Evolutionary conservation across 2,329 filamentous ascomycete species (phyloP).

Genomic region (Xylaria sp.): DNA sequence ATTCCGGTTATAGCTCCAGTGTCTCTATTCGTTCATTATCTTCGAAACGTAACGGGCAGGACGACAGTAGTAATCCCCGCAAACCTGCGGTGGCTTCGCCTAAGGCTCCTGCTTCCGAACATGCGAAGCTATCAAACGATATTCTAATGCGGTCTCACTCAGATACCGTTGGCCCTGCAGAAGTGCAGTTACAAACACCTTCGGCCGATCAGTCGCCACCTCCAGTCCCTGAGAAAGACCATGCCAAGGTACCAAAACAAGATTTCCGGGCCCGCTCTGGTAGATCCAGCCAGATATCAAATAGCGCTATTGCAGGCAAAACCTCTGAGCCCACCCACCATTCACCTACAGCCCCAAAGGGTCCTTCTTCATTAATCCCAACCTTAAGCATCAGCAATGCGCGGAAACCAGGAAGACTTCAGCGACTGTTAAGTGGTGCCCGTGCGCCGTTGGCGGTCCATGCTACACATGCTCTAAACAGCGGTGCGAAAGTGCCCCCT

Average conservation of each 20-base stretch:
- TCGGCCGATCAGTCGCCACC: conserved; percentile 40
- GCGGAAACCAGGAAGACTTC: conserved; percentile 47
- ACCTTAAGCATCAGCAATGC: conserved; percentile 45
- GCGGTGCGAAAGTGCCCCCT: conserved; percentile 41
- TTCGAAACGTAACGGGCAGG: conserved; percentile 37
- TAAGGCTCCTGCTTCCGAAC: background rate
- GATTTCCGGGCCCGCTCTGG: background rate
- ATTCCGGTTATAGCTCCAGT: conserved; percentile 67
- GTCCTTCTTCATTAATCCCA: conserved; percentile 41
- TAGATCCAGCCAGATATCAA: background rate
- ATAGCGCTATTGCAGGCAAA: conserved; percentile 1
- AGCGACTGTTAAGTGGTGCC: conserved; percentile 47
- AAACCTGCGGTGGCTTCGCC: conserved; percentile 17
- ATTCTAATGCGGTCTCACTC: background rate
- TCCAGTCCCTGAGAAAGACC: conserved; percentile 46
- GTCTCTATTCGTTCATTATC: conserved; percentile 60
- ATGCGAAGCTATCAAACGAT: background rate
- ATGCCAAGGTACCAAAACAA: background rate
- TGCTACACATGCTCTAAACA: conserved; percentile 41
- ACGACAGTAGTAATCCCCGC: conserved; percentile 34
- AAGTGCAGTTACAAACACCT: background rate
- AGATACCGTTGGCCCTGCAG: background rate
- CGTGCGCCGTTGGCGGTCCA: conserved; percentile 42
- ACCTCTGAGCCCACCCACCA: conserved; percentile 32
- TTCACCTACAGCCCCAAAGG: conserved; percentile 36